A percentile compares a stretch with the other conserved stretches of the same genome.
Conservation (phyloP, 1,139 yeast species). For the Saccharomyces hybrid region DNA sequence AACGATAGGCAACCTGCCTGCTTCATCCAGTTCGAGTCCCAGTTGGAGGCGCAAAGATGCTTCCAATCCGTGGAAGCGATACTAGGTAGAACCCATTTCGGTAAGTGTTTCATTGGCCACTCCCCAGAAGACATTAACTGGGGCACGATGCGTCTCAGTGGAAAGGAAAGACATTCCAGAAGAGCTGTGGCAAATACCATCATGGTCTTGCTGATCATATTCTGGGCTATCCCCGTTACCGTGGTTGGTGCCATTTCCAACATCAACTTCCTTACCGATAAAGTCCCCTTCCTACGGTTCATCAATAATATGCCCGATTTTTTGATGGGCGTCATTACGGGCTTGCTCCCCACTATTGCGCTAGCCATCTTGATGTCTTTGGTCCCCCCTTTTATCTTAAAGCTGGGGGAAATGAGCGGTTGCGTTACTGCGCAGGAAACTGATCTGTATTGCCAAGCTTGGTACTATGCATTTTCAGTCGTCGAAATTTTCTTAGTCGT, state of each 20-base stretch:
- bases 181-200: constrained; percentile 46
- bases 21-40: constrained; percentile 64
- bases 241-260: constrained; percentile 76
- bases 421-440: constrained; percentile 60
- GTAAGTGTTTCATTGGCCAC: constrained; percentile 48
- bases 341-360: constrained; percentile 62
- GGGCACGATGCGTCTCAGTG: constrained; percentile 54
- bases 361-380: constrained; percentile 63
- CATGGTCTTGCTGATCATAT: constrained; percentile 49
- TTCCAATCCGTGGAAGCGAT: constrained; percentile 52
- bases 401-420: constrained; percentile 66
- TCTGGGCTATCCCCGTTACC: constrained; percentile 86
- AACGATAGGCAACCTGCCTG: constrained; percentile 45
- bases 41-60: constrained; percentile 64
- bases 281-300: constrained; percentile 56
- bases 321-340: constrained; percentile 61
- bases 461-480: constrained; percentile 85
- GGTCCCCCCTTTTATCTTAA: constrained; percentile 71
- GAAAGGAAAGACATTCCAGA: constrained; percentile 50
- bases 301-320: constrained; percentile 53
- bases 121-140: constrained; percentile 59
- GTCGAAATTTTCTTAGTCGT: constrained; percentile 77
- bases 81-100: constrained; percentile 22
- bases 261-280: constrained; percentile 52
- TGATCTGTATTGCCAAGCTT: constrained; percentile 74